Base-by-base conservation (phyloP, 306 rosid genomes). In the Luffa acutangula region DNA sequence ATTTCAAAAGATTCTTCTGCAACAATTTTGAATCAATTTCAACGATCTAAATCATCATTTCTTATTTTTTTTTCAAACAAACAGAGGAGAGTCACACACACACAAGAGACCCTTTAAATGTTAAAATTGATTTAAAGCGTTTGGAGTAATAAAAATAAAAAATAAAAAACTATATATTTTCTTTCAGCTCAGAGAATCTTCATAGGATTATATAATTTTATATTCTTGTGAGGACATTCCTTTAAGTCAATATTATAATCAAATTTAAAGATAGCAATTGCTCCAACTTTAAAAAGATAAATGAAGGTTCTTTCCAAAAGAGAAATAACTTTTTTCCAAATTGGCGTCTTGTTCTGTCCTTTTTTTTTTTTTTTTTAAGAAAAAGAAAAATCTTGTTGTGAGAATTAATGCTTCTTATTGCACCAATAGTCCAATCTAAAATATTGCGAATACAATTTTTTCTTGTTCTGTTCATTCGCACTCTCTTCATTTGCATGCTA, bases 271-370 rank as follows among this genome's bases (percentile, higher is more conserved):
- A 46, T 48, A 45, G 43, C 57, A 71, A 48, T 76, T 57, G 7
- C n/a, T 45, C 7, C 4, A 57, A 59, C 56, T 41, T 80, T 76
- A 33, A 41, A 57, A 83, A 80, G 49, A 34, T 25, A 57, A 75
- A 75, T 1, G 74, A 78, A 13, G 57, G 8, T 53, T 81, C 72
- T 69, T 25, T 72, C 42, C 3, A 51, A 43, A 76, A 54, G 81
- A 76, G 77, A 79, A 18, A 56, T 13, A 42, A 37, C 62, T 74
- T 74, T 66, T 65, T 43, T 72, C 59, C 58, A 72, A 72, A 13
- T 72, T 72, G 43, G 42, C 58, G 12, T 72, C 37, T 48, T 21
- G 6, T 69, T 72, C 20, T 48, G 3, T 48, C 43, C 3, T 46
- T 71, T 46, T 58, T 58, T 20, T 71, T 46, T 58, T 58, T 20